Base-by-base conservation (phyloP, 2,329 filamentous ascomycete species). In the Sporothrix luriei region DNA sequence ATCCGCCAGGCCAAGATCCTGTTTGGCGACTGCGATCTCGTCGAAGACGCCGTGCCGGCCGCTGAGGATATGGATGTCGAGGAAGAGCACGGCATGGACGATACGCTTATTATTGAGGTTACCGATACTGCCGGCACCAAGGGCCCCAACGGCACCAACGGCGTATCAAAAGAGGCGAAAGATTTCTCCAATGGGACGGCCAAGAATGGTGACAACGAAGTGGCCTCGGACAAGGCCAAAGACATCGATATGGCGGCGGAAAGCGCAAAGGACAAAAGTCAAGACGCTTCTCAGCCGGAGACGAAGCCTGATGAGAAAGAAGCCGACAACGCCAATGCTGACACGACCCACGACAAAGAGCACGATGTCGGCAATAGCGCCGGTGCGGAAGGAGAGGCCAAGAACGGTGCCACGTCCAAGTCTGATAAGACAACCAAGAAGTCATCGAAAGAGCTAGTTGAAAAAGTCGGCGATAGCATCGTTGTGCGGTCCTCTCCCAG, bases 1-100 rank as follows among this genome's bases (percentile, higher is more conserved):
- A 89, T 90, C 76, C 88, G 93, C 29, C 89, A 92, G 75, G 84
- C 87, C 1, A 81, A 80, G 46, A 85, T 89, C 24, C 75, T 88
- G 9, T 87, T 85, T 68, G 71, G 64, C 49, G 77, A 78, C 55
- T 57, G 67, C 73, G 55, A 72, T 69, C 2, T 72, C 2, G 55
- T 52, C 6, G 68, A 57, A 4, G 68, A 61, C 3, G 40, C 40
- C 4, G 26, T 24, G 1, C 74, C 38, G 3, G 46, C n/a, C 7
- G 43, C n/a, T n/a, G 64, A 66, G 10, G 46, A 11, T 3, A 57
- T 46, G n/a, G 61, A 51, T 19, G 33, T 49, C 19, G 55, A 69
- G n/a, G 52, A 40, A n/a, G 65, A 54, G 26, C 29, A 52, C 46
- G n/a, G n/a, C 26, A 10, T 26, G 51, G 55, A 61, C n/a, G 55